Conservation (phyloP, 306 rosid genomes). For the Coriaria nepalensis region DNA sequence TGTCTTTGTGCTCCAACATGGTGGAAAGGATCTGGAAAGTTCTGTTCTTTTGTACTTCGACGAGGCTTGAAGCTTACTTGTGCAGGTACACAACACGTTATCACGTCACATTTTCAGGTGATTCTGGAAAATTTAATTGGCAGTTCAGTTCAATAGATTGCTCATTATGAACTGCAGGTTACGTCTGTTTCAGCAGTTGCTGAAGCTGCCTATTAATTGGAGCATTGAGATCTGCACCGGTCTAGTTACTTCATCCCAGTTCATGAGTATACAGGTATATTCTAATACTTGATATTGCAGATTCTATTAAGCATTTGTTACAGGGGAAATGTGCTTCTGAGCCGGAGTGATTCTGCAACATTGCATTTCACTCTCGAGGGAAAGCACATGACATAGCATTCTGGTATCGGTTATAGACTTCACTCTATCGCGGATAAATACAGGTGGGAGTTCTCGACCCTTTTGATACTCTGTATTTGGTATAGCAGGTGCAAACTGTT, state of each 20-base stretch:
- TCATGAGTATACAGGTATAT: conserved; percentile 5
- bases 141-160: not conserved
- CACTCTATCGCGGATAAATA: conserved; percentile 76
- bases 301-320: conserved; percentile 17
- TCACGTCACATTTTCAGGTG: conserved; percentile 5
- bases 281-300: conserved; percentile 5
- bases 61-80: conserved; percentile 59
- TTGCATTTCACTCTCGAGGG: conserved; percentile 74
- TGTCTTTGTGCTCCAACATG: conserved; percentile 61
- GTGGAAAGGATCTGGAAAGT: conserved; percentile 91
- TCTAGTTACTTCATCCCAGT: conserved; percentile 17
- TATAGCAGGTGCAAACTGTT: too few relatives aligned
- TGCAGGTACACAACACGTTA: conserved; percentile 44
- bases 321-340: conserved; percentile 86
- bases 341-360: conserved; percentile 45
- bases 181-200: conserved; percentile 83
- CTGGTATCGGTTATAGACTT: conserved; percentile 80
- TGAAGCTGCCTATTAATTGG: conserved; percentile 87
- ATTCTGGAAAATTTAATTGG: conserved; percentile 16
- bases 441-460: conserved; percentile 30
- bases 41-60: conserved; percentile 60
- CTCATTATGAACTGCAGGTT: conserved; percentile 37
- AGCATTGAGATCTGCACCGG: conserved; percentile 99
- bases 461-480: conserved; percentile 2
- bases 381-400: conserved; percentile 38